Percentiles rank a stretch among this genome's conserved stretches.
These are phyloP conservation scores for Stagonosporopsis tanaceti DNA, from an alignment of 2,329 filamentous ascomycete species.

Conservation along the genomic window DNA sequence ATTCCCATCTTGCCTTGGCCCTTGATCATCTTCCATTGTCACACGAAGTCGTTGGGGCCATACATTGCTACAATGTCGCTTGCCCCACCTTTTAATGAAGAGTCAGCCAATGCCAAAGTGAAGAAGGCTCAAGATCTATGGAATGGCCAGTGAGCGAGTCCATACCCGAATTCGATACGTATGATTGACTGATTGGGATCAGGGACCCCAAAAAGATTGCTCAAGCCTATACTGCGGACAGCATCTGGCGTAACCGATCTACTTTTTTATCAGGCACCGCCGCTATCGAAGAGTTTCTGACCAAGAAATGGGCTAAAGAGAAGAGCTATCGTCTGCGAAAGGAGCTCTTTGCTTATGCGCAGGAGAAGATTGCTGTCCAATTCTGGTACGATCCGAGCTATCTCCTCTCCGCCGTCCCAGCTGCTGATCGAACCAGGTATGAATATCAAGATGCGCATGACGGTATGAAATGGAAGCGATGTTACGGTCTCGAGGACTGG, in stretches of 20 bases:
- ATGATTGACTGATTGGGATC: conserved; percentile 11
- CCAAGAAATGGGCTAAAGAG: conserved; percentile 77
- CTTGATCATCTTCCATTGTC: neutral
- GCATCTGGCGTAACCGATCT: conserved; percentile 81
- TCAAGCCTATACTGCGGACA: conserved; percentile 76
- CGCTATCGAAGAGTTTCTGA: conserved; percentile 72
- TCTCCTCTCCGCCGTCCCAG: no score
- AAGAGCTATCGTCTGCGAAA: conserved; percentile 78
- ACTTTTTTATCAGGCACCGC: conserved; percentile 73
- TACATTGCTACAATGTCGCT: conserved; percentile 49
- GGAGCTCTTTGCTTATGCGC: conserved; percentile 80
- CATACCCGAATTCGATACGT: neutral
- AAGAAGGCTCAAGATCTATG: conserved; percentile 84
- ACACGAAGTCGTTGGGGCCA: neutral
- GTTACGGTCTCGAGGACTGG: conserved; percentile 85
- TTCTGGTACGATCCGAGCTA: conserved; percentile 61
- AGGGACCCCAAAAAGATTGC: conserved; percentile 72
- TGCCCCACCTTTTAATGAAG: conserved; percentile 76
- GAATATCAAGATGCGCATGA: conserved; percentile 75
- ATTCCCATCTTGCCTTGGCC: neutral
- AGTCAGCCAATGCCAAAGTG: conserved; percentile 77
- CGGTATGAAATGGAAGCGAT: conserved; percentile 72
- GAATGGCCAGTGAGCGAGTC: conserved; percentile 72
- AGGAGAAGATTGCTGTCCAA: conserved; percentile 83
- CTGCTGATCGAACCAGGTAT: conserved; percentile 62